Evolutionary conservation across 1,284 basidiomycete species (phyloP).

Genomic region (Pseudozyma tsukubaensis): DNA sequence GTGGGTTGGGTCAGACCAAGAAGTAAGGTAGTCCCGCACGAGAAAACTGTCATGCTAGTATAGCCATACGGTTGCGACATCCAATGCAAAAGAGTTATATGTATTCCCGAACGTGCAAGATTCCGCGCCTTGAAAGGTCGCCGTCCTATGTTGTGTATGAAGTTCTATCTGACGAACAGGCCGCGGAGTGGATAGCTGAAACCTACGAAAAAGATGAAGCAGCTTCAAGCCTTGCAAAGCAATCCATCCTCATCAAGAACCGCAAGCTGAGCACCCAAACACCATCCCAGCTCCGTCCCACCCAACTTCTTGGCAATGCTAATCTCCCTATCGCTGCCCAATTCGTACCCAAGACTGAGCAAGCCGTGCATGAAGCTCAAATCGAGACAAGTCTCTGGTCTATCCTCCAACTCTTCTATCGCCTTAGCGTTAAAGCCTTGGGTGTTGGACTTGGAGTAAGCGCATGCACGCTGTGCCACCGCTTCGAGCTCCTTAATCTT

Average conservation of each 20-base stretch:
- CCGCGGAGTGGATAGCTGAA: not conserved
- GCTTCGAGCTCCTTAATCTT: constrained; percentile 53
- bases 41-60: not conserved
- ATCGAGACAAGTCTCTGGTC: constrained; percentile 95
- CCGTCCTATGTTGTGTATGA: not conserved
- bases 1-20: constrained; percentile 60
- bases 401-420: constrained; percentile 80
- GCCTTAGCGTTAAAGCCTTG: constrained; percentile 70
- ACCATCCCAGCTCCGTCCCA: constrained; percentile 95
- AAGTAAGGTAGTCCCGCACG: constrained; percentile 13
- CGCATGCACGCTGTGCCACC: constrained; percentile 61
- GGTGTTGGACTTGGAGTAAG: constrained; percentile 25
- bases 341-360: constrained; percentile 74
- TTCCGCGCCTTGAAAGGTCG: not conserved
- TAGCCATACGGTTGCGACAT: not conserved
- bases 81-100: constrained; percentile 4
- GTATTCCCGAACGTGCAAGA: not conserved
- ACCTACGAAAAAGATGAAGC: not conserved
- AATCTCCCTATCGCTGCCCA: constrained; percentile 74
- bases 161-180: not conserved
- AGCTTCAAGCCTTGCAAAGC: constrained; percentile 44
- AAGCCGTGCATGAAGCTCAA: constrained; percentile 93
- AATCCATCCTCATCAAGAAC: constrained; percentile 59
- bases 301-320: constrained; percentile 79
- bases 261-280: constrained; percentile 76